A percentile compares a stretch with the other conserved stretches of the same genome.
phyloP scores from a whole-genome alignment of 116 monocot species.

The Iris pallida region DNA sequence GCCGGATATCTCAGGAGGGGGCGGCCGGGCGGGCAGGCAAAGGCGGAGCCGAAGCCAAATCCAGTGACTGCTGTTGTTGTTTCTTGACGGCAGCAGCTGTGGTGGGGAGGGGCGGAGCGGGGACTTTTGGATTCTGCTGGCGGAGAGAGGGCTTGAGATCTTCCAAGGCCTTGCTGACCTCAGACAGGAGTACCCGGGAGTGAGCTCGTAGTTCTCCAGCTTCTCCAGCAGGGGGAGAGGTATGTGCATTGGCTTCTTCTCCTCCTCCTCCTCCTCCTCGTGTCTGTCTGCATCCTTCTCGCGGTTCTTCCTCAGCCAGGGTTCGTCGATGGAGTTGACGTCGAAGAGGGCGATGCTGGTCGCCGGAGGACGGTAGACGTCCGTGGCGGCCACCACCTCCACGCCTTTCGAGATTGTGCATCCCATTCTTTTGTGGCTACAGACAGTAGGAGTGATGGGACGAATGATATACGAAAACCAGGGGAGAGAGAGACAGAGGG shows the following conservation, averaged over 20 bases:
- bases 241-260: slow-evolving; percentile 23
- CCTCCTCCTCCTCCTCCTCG: slow-evolving; percentile 15
- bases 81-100: not conserved
- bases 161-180: slow-evolving; percentile 79
- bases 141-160: slow-evolving; percentile 57
- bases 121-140: not conserved
- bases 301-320: slow-evolving; percentile 56
- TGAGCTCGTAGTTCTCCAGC: slow-evolving; percentile 44
- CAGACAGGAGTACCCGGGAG: slow-evolving; percentile 81
- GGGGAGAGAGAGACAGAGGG: no score
- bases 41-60: no score
- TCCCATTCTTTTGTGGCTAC: slow-evolving; percentile 38
- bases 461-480: no score
- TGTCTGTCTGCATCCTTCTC: not conserved
- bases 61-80: no score
- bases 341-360: slow-evolving; percentile 78
- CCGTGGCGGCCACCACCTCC: slow-evolving; percentile 25
- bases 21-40: not conserved
- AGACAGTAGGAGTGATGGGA: not conserved
- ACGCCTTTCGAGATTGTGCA: slow-evolving; percentile 67
- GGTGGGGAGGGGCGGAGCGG: not conserved
- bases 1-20: slow-evolving; percentile 25
- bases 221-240: slow-evolving; percentile 62
- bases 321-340: slow-evolving; percentile 65
- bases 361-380: slow-evolving; percentile 62